Evolutionary conservation across 2,329 filamentous ascomycete species (phyloP).

Genomic region (Alternaria arbusti): DNA sequence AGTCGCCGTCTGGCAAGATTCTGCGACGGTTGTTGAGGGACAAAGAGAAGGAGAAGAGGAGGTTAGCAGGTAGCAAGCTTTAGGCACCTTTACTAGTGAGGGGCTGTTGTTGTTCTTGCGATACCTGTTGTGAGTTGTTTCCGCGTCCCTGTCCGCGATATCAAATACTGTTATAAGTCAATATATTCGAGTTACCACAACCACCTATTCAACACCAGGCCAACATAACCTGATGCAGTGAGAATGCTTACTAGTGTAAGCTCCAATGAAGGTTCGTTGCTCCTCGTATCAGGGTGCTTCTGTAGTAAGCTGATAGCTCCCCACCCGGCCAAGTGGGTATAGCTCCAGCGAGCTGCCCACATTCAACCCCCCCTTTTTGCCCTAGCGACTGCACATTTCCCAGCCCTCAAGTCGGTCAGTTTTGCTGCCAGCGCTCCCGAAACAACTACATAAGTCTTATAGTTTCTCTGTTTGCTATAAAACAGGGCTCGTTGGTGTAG

Average conservation of each 20-base stretch:
- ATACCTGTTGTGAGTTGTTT: neutral
- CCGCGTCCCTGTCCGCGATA: neutral
- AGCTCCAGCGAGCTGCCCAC: neutral
- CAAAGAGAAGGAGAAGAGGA: conserved; percentile 72
- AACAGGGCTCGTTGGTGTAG: conserved; percentile 50
- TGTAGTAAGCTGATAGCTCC: neutral
- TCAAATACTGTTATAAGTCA: neutral
- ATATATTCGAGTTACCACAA: neutral
- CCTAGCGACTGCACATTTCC: neutral
- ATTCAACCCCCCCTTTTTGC: neutral
- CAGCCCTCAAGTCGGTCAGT: neutral
- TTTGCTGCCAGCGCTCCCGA: neutral
- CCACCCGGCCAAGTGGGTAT: neutral
- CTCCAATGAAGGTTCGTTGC: neutral
- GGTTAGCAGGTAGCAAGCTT: conserved; percentile 69
- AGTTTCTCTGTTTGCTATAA: neutral
- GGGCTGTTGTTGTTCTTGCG: neutral
- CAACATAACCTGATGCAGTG: neutral
- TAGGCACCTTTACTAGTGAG: conserved; percentile 46
- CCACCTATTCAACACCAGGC: neutral
- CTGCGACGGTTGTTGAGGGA: conserved; percentile 71
- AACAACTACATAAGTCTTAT: neutral
- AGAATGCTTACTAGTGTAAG: neutral
- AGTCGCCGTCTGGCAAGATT: conserved; percentile 69
- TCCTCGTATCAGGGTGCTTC: neutral